Percentiles rank a stretch among this genome's conserved stretches.
Conservation (phyloP, 2,329 filamentous ascomycete genomes). For the Hypocreales sp. region DNA sequence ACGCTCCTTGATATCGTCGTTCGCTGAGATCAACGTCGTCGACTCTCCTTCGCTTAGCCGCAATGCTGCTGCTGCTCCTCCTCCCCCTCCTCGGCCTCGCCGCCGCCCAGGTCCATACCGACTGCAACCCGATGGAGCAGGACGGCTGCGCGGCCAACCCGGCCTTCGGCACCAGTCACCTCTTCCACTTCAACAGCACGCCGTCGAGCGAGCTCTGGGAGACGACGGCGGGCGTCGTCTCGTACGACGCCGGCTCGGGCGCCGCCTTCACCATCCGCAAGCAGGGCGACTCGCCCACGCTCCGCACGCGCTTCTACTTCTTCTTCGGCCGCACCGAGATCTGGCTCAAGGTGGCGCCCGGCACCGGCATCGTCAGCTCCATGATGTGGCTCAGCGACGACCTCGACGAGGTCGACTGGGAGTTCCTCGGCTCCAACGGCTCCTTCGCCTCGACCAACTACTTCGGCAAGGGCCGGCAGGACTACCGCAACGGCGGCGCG, state of each 20-base stretch:
- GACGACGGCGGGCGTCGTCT: constrained; percentile 48
- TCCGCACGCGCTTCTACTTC: constrained; percentile 69
- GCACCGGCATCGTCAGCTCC: constrained; percentile 63
- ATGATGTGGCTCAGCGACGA: constrained; percentile 75
- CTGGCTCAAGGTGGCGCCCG: constrained; percentile 59
- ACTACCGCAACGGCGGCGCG: constrained; percentile 47
- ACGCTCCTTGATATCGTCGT: too few species aligned
- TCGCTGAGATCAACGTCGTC: too few species aligned
- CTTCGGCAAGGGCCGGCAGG: constrained; percentile 58
- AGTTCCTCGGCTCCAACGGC: constrained; percentile 56
- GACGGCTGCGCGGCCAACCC: constrained; percentile 52
- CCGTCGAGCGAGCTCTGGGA: constrained; percentile 50
- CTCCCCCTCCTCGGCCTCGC: constrained; percentile 26
- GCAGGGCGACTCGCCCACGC: constrained; percentile 61
- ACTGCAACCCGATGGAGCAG: constrained; percentile 61
- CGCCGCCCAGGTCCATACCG: constrained; percentile 58
- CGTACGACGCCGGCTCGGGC: constrained; percentile 44
- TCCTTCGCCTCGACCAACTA: constrained; percentile 57
- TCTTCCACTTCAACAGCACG: constrained; percentile 48
- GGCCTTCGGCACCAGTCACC: constrained; percentile 50
- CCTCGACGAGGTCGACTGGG: constrained; percentile 80
- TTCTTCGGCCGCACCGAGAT: constrained; percentile 74
- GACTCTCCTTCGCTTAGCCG: too few species aligned
- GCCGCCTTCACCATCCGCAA: constrained; percentile 57
- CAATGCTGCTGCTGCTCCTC: constrained; percentile 13